These are phyloP conservation scores for Verticillium zaregamsianum DNA, from an alignment of 2,329 filamentous ascomycete species.

Conservation along the genomic window DNA sequence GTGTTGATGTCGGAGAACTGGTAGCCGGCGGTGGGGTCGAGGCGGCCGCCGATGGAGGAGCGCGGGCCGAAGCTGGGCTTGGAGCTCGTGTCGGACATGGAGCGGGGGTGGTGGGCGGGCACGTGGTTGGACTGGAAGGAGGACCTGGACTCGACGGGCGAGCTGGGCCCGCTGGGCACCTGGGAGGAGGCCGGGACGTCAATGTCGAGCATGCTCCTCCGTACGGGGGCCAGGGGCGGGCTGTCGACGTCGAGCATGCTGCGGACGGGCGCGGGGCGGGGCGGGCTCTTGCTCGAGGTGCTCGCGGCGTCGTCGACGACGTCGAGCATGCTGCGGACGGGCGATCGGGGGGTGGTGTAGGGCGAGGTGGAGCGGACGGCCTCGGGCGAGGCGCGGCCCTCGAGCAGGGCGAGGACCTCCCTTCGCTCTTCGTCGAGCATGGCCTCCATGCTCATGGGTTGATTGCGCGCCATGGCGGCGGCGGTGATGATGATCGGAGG, in stretches of 20 bases:
- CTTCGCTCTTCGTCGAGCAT: slow-evolving; percentile 72
- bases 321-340: slow-evolving; percentile 65
- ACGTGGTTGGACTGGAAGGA: slow-evolving; percentile 22
- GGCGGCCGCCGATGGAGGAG: slow-evolving; percentile 14
- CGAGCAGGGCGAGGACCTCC: slow-evolving; percentile 65
- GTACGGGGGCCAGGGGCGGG: slow-evolving; percentile 31
- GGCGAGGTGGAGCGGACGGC: slow-evolving; percentile 47
- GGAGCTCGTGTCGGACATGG: slow-evolving; percentile 49
- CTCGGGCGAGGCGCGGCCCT: slow-evolving; percentile 25
- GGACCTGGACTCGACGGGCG: slow-evolving; percentile 37
- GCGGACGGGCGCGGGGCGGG: slow-evolving; percentile 48
- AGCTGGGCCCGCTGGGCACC: slow-evolving; percentile 40
- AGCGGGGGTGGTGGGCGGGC: slow-evolving; percentile 38
- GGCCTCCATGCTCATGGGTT: slow-evolving; percentile 69
- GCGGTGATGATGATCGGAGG: not conserved
- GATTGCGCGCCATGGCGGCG: slow-evolving; percentile 20
- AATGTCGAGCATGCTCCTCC: slow-evolving; percentile 51
- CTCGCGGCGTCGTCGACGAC: slow-evolving; percentile 40
- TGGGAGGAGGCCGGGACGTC: slow-evolving; percentile 28
- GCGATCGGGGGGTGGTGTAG: slow-evolving; percentile 55
- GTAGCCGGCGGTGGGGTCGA: slow-evolving; percentile 42
- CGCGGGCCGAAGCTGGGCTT: slow-evolving; percentile 44
- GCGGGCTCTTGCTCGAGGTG: slow-evolving; percentile 16
- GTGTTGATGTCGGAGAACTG: slow-evolving; percentile 58
- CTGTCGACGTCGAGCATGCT: slow-evolving; percentile 62